Base-by-base conservation (phyloP, 306 rosid species). In the Canavalia gladiata region DNA sequence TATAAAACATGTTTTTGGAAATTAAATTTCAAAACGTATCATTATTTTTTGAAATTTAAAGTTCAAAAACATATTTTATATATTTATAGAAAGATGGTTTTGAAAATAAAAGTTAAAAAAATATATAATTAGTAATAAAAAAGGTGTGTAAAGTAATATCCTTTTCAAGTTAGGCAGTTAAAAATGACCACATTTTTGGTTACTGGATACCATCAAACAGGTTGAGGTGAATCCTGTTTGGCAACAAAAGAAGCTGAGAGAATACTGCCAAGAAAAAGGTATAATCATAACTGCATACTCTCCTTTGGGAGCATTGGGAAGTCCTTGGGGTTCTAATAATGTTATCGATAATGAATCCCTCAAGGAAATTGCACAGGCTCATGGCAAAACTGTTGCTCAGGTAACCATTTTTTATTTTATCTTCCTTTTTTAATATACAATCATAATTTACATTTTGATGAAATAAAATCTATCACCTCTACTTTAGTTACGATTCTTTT, bases 211-310 rank as follows among this genome's bases (percentile, higher is more conserved):
- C 35, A 3, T 6, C 77, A 79, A 62, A 76, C 90, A 89, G 90
- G 90, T 89, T 34, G 89, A 81, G 62, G 55, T 87, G 90, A 84
- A 73, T 67, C 87, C 84, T 33, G 8, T 76, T 0, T 85, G 86
- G 89, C 90, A 85, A 60, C 92, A 89, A 42, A 87, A 78, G 82
- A 85, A 81, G 52, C 71, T 85, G 5, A 81, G 65, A 59, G 89
- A 83, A 56, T 89, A 85, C 11, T 87, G 92, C 77, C 50, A 77
- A 6, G 67, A 77, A 9, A 85, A 85, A 58, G 86, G 81, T 5
- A 63, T 87, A 46, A 63, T 79, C 5, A 66, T 89, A 37, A 87
- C 89, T 33, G 92, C 92, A 10, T 89, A 13, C 65, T 89, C 90
- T 29, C 89, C 90, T 7, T 72, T 87, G 73, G 90, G 93, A 69